Evolutionary conservation across 1,139 yeast species (phyloP), one percentile per base, ranked within the genome.

Genomic region (Suhomyces choctaworum): DNA sequence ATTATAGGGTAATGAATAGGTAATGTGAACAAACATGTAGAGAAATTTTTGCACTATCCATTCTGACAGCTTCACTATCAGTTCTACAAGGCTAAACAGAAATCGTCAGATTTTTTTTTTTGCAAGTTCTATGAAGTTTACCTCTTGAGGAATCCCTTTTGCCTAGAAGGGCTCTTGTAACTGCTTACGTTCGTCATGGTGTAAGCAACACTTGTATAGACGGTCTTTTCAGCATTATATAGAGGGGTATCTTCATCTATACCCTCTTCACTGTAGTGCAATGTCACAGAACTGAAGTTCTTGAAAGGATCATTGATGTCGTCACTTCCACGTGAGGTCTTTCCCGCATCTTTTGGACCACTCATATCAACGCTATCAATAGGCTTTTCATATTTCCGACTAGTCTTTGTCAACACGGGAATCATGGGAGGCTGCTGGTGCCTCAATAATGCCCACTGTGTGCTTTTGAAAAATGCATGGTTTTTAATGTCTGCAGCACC

Each of bases 371-470:
- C 45, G 27, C 64, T 58, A 47, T 59, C 54, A 46, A 47, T 46
- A 47, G 38, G 44, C 20, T 47, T 45, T 19, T 51, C 56, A 29
- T 50, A 40, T 36, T 58, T 54, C 41, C 56, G 77, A 31, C 69
- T 62, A 9, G 47, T 37, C 42, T 81, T 80, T 11, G 90, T 81
- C 37, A 89, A 73, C 0, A 84, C 84, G 0, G 98, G 98, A 17
- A 92, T 80, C 80, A 92, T 83, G 9, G 98, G 98, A 1, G 98
- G 97, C 40, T 83, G 82, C 54, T 84, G 94, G 59, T 92, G 87
- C 48, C 98, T 74, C 42, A 92, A 67, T 43, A 92, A 66, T 0
- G 98, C 97, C 98, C 98, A 92, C 55, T 89, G 96, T 1, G 89
- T 82, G 50, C 71, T 83, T 55, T 89, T 90, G 70, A 92, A 92